These are phyloP conservation scores for Phytopythium ostracodes DNA, from an alignment of 352 stramenopile species.

Conservation along the genomic window DNA sequence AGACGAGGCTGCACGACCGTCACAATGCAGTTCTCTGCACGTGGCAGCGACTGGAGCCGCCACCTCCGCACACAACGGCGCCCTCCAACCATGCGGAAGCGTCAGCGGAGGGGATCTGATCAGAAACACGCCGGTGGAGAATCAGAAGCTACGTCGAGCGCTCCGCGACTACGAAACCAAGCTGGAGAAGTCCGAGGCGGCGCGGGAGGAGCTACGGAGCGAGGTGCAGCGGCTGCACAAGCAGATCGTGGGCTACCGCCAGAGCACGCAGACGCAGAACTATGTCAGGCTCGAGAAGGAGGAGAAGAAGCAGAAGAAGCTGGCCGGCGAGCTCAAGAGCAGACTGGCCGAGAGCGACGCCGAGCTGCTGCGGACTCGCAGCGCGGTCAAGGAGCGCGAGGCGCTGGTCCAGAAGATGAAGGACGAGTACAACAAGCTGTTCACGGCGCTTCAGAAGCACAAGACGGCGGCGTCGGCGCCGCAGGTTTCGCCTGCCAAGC, in stretches of 20 bases:
- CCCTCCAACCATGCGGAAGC: neutral
- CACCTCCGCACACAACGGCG: neutral
- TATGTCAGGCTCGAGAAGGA: conserved; percentile 53
- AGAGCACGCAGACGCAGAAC: conserved; percentile 49
- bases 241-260: conserved; percentile 37
- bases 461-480: conserved; percentile 16
- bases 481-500: conserved; percentile 18
- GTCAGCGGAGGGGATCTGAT: neutral
- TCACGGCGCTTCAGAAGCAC: conserved; percentile 59
- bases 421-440: conserved; percentile 72
- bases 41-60: neutral
- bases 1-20: neutral
- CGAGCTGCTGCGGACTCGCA: conserved; percentile 49
- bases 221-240: conserved; percentile 51
- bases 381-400: conserved; percentile 48
- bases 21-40: too few relatives aligned
- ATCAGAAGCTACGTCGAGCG: conserved; percentile 44
- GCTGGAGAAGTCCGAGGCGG: conserved; percentile 33
- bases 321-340: conserved; percentile 21
- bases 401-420: conserved; percentile 51
- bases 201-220: conserved; percentile 32
- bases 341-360: conserved; percentile 33
- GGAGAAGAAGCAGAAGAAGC: conserved; percentile 23
- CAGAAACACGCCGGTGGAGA: conserved; percentile 35
- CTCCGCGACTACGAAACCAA: conserved; percentile 53